Conservation (phyloP, 352 stramenopile species). For the Blastocystis sp. region DNA sequence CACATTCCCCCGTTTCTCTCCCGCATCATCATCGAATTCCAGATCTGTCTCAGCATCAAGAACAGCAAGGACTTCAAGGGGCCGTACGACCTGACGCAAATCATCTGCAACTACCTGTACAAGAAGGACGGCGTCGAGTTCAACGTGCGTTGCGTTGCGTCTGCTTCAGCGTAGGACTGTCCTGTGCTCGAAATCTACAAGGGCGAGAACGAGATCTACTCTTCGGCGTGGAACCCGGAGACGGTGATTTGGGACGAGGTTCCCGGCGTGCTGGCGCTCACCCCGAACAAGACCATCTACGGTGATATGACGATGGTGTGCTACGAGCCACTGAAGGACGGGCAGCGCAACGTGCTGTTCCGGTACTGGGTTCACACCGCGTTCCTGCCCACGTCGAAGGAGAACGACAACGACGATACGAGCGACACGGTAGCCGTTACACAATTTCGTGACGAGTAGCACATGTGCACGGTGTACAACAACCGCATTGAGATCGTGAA, state of each 20-base stretch:
- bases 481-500: conserved; percentile 67
- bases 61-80: conserved; percentile 36
- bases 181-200: conserved; percentile 61
- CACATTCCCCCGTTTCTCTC: conserved; percentile 29
- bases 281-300: conserved; percentile 11
- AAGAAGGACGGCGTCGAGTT: conserved; percentile 40
- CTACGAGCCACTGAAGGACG: conserved; percentile 32
- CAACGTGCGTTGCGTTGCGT: not conserved
- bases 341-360: conserved; percentile 18
- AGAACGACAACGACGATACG: not conserved
- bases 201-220: conserved; percentile 20
- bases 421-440: not conserved
- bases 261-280: conserved; percentile 13
- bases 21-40: conserved; percentile 51
- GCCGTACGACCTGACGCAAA: conserved; percentile 47
- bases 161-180: not conserved
- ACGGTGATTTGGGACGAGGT: conserved; percentile 62
- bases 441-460: not conserved
- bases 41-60: conserved; percentile 36
- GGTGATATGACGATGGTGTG: conserved; percentile 64
- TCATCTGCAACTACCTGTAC: conserved; percentile 61
- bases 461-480: conserved; percentile 61
- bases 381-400: conserved; percentile 58
- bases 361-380: conserved; percentile 65
- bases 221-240: conserved; percentile 3